phyloP scores from a whole-genome alignment of 2,329 filamentous ascomycete genomes.

The Alternaria viburni region DNA sequence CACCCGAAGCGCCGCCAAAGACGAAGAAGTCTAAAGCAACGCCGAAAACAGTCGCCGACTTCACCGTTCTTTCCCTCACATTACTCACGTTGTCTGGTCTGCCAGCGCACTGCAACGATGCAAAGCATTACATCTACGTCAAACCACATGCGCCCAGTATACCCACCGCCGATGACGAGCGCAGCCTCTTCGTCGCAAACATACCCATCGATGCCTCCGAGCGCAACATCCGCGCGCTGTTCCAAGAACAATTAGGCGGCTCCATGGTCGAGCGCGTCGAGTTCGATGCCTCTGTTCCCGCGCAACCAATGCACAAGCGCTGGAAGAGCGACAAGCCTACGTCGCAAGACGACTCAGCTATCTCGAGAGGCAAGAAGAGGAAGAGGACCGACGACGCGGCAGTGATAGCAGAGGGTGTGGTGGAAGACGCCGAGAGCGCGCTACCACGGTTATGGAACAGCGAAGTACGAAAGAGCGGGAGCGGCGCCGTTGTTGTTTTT shows the following conservation, averaged over 20 bases:
- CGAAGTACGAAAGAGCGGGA: constrained; percentile 72
- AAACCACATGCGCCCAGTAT: constrained; percentile 80
- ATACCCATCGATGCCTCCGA: constrained; percentile 84
- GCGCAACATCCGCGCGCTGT: constrained; percentile 75
- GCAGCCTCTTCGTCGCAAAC: constrained; percentile 91
- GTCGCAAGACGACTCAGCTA: constrained; percentile 46
- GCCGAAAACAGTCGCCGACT: constrained; percentile 61
- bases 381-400: constrained; percentile 54
- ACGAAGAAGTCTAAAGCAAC: constrained; percentile 20
- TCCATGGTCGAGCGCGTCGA: constrained; percentile 78
- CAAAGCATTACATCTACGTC: constrained; percentile 85
- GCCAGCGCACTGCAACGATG: constrained; percentile 52
- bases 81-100: constrained; percentile 56
- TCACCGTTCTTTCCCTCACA: constrained; percentile 71
- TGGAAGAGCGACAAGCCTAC: constrained; percentile 42
- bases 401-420: constrained; percentile 46
- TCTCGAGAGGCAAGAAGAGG: constrained; percentile 58
- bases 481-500: constrained; percentile 80
- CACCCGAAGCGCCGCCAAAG: constrained; percentile 20
- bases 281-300: constrained; percentile 64
- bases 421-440: constrained; percentile 64
- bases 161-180: constrained; percentile 66
- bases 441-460: constrained; percentile 78
- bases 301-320: constrained; percentile 56
- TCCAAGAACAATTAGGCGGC: constrained; percentile 74